Conservation (phyloP, 2,329 filamentous ascomycete species). For the Calcarisporium arbuscula region DNA sequence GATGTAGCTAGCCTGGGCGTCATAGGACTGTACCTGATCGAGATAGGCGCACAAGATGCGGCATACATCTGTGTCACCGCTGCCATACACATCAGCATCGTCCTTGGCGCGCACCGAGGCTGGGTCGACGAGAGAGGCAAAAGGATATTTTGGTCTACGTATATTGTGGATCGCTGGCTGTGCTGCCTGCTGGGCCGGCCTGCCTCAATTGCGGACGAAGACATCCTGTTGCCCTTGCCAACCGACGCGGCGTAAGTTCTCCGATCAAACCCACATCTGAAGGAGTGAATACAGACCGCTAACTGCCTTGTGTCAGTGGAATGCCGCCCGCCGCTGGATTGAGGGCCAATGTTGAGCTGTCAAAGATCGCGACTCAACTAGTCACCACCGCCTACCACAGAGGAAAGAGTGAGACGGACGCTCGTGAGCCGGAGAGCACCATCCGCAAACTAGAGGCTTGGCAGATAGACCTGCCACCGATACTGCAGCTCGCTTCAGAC, state of each 20-base stretch:
- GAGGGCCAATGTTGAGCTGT: conserved; percentile 38
- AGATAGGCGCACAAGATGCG: conserved; percentile 42
- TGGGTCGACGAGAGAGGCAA: conserved; percentile 37
- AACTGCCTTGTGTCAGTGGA: too few relatives aligned
- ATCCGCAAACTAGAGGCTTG: conserved; percentile 35
- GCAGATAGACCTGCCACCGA: conserved; percentile 28
- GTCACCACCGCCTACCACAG: conserved; percentile 40
- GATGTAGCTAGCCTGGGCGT: conserved; percentile 39
- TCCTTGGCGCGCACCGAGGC: conserved; percentile 41
- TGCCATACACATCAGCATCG: conserved; percentile 41
- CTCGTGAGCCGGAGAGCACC: conserved; percentile 30
- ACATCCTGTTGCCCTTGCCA: conserved; percentile 37
- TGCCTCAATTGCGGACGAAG: conserved; percentile 39
- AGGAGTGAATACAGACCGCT: too few relatives aligned
- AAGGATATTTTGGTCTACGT: conserved; percentile 46
- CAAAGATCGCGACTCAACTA: conserved; percentile 41
- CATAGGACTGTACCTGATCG: conserved; percentile 43
- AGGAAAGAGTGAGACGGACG: too few relatives aligned
- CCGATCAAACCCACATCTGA: too few relatives aligned
- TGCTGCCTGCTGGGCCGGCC: conserved; percentile 45
- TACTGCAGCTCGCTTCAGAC: conserved; percentile 29
- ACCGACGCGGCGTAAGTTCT: conserved; percentile 31
- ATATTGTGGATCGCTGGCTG: conserved; percentile 41
- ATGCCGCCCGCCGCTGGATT: conserved; percentile 39
- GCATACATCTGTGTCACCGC: conserved; percentile 41